Evolutionary conservation across 331 rosid species (phyloP).

Genomic region (Malus hybrid): DNA sequence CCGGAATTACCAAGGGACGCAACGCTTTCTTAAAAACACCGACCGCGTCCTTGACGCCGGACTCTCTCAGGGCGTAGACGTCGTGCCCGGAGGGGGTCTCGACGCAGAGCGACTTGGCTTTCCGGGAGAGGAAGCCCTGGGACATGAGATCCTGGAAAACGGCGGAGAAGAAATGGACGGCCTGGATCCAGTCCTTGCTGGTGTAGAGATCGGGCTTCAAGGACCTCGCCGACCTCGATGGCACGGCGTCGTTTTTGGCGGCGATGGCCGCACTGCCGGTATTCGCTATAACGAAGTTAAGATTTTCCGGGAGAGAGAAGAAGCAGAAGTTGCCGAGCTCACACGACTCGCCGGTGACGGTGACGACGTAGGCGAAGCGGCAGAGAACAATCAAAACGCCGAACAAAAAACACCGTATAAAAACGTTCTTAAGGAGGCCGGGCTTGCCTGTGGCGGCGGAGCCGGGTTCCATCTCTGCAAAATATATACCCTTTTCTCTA

Average conservation of each 20-base stretch:
- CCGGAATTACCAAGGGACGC: constrained; percentile 55
- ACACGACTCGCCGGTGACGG: constrained; percentile 79
- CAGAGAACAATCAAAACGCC: constrained; percentile 55
- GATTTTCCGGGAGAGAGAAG: constrained; percentile 62
- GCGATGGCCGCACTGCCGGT: constrained; percentile 30
- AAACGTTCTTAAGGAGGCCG: constrained; percentile 35
- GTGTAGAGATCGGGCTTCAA: constrained; percentile 27
- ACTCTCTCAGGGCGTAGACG: constrained; percentile 62
- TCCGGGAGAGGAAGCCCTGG: constrained; percentile 53
- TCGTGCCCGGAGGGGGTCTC: constrained; percentile 73
- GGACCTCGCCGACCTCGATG: background rate
- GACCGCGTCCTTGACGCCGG: constrained; percentile 52
- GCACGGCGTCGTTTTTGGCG: constrained; percentile 9
- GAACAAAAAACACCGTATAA: constrained; percentile 56
- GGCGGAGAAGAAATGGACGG: constrained; percentile 72
- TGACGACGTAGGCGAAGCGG: constrained; percentile 73
- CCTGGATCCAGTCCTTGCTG: constrained; percentile 66
- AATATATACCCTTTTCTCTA: background rate
- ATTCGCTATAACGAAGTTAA: constrained; percentile 45
- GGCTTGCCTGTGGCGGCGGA: constrained; percentile 28
- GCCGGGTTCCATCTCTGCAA: constrained; percentile 41
- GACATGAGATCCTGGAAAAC: constrained; percentile 63
- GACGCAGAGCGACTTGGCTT: constrained; percentile 54
- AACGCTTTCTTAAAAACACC: constrained; percentile 69
- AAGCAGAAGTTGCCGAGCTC: constrained; percentile 66